Evolutionary conservation across 2,329 filamentous ascomycete species (phyloP).

Genomic region (Calonectria pauciramosa): DNA sequence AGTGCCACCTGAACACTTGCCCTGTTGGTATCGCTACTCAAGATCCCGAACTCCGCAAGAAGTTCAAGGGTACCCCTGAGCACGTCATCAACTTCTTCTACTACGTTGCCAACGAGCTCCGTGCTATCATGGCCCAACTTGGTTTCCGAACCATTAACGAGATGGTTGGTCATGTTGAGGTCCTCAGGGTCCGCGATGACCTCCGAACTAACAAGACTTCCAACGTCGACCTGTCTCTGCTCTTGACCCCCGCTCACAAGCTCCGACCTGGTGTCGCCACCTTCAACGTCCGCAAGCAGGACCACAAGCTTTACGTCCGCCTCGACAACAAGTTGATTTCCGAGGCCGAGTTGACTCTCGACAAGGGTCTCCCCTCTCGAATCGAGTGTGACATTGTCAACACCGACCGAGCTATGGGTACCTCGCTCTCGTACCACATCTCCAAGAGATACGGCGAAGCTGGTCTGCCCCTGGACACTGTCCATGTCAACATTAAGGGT

Average conservation of each 20-base stretch:
- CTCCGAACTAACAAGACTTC: conserved; percentile 89
- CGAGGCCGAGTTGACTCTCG: conserved; percentile 92
- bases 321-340: conserved; percentile 98
- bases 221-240: conserved; percentile 93
- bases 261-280: conserved; percentile 94
- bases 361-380: conserved; percentile 92
- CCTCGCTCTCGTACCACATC: conserved; percentile 95
- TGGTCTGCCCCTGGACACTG: conserved; percentile 91
- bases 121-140: conserved; percentile 96
- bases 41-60: conserved; percentile 93
- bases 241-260: conserved; percentile 95
- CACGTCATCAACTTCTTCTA: conserved; percentile 99
- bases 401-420: conserved; percentile 93
- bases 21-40: conserved; percentile 97
- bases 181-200: conserved; percentile 88
- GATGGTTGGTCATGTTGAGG: conserved; percentile 95
- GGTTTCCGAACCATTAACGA: conserved; percentile 97
- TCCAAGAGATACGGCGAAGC: conserved; percentile 92
- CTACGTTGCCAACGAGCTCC: conserved; percentile 95
- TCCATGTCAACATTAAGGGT: conserved; percentile 96
- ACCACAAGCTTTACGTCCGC: conserved; percentile 92
- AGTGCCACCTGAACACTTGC: conserved; percentile 82
- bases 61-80: conserved; percentile 93
- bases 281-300: conserved; percentile 98
- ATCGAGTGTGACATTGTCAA: conserved; percentile 98